Conservation (phyloP, 139 green algal species). For the Volvox africanus region DNA sequence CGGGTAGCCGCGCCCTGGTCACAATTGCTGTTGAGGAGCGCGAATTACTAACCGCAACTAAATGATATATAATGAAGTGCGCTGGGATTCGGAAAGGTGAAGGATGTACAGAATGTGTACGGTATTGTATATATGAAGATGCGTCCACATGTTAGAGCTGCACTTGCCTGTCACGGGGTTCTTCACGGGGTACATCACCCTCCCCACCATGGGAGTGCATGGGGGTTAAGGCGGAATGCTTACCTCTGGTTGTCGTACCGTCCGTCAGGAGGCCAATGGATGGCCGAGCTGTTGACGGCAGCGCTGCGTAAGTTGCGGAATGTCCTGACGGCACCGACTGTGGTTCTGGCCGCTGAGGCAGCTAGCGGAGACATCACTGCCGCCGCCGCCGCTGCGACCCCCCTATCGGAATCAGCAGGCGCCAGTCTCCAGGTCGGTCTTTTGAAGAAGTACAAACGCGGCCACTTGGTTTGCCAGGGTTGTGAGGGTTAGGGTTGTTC, state of each 20-base stretch:
- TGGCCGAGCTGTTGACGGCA: not conserved
- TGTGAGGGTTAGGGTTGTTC: not conserved
- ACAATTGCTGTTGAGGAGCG: no score
- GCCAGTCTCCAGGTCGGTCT: not conserved
- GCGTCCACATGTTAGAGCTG: no score
- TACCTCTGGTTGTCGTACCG: not conserved
- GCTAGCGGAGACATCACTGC: not conserved
- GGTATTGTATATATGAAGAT: no score
- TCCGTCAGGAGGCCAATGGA: conserved; percentile 13
- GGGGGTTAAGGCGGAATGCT: no score
- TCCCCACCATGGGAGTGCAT: no score
- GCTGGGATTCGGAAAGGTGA: no score
- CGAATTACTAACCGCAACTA: no score
- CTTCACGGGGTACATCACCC: no score
- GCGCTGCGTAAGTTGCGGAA: not conserved
- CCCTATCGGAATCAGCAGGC: not conserved
- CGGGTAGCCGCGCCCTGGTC: no score
- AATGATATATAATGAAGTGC: no score
- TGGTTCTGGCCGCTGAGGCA: not conserved
- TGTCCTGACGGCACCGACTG: conserved; percentile 1
- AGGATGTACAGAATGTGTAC: no score
- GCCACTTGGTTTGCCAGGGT: not conserved
- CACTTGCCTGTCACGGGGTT: no score
- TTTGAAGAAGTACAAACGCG: not conserved
- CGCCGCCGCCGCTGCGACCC: not conserved